Base-by-base conservation (phyloP, 257 asterid genomes). In the Solanum sejunctum region DNA sequence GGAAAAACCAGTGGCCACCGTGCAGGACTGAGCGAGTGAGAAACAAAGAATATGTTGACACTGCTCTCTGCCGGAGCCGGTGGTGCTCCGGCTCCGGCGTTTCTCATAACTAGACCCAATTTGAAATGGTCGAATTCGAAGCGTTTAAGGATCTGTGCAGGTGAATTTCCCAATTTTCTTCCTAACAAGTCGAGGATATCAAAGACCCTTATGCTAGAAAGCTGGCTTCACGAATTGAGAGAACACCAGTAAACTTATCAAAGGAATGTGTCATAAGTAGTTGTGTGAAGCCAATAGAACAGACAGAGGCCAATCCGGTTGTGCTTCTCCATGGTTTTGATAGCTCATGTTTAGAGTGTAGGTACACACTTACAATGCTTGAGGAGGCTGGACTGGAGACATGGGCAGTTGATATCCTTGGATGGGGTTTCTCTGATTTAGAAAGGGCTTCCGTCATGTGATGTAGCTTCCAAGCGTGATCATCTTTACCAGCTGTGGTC, bases 291-390 rank as follows among this genome's bases (percentile, higher is more conserved):
- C 98, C 98, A 12, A 84, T 3, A 61, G 45, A 69, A 58, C 90
- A 85, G 45, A 56, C 84, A 6, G 92, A 88, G 71, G 84, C 90
- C 85, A 89, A 86, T 85, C 98, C 98, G 0, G 90, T 95, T n/a
- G 97, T 95, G 78, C 97, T 95, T 85, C 98, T 95, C 73, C 98
- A 95, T 87, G 88, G 97, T 61, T 95, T 95, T 77, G 98, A 95
- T 86, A 95, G 98, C 88, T 93, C 98, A 79, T 95, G 98, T 87
- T 92, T 95, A 77, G 98, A 95, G 84, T 95, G 98, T 98, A 85
- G 97, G 86, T 86, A 91, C 89, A 89, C 92, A 5, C 89, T 88
- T 88, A 97, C 98, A 1, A 75, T 95, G 90, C 94, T 95, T n/a
- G 98, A 95, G 87, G 94, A 90, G 2, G 89, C 90, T 1, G 96